A percentile compares a stretch with the other conserved stretches of the same genome.
Conservation (phyloP, 2,329 filamentous ascomycete genomes). For the Aspergillus puulaauensis region DNA sequence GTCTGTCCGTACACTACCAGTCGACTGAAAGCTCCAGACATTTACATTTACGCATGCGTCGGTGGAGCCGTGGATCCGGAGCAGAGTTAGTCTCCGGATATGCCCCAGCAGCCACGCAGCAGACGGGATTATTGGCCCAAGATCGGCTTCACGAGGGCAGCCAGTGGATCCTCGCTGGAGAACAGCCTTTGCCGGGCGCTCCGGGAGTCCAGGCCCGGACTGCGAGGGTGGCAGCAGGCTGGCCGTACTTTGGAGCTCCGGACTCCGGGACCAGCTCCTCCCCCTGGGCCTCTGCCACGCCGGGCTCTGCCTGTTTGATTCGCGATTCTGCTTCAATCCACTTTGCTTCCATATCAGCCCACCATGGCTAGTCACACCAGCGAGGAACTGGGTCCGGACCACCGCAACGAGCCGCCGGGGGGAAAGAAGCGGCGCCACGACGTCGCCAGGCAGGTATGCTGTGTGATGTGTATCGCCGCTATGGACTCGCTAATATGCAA, state of each 20-base stretch:
- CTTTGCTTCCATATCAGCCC: neutral
- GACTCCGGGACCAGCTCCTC: neutral
- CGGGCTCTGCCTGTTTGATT: neutral
- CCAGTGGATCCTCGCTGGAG: neutral
- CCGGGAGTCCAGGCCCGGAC: too few relatives aligned
- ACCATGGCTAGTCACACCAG: neutral
- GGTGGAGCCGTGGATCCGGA: neutral
- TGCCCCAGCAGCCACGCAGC: neutral
- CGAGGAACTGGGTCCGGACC: neutral
- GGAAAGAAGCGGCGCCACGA: neutral
- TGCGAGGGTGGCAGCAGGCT: too few relatives aligned
- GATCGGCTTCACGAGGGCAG: neutral
- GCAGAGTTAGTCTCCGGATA: neutral
- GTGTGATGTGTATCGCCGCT: neutral
- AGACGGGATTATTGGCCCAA: neutral
- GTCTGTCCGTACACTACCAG: too few relatives aligned
- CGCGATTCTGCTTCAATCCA: neutral
- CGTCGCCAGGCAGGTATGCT: neutral
- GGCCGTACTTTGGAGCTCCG: neutral
- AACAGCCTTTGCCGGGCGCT: too few relatives aligned
- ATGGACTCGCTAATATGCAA: neutral
- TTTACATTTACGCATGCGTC: neutral
- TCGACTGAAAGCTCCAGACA: too few relatives aligned
- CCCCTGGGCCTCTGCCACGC: neutral
- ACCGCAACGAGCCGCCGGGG: neutral